These are phyloP conservation scores for Aspergillus bridgeri DNA, from an alignment of 495 filamentous ascomycete genomes.

Conservation along the genomic window DNA sequence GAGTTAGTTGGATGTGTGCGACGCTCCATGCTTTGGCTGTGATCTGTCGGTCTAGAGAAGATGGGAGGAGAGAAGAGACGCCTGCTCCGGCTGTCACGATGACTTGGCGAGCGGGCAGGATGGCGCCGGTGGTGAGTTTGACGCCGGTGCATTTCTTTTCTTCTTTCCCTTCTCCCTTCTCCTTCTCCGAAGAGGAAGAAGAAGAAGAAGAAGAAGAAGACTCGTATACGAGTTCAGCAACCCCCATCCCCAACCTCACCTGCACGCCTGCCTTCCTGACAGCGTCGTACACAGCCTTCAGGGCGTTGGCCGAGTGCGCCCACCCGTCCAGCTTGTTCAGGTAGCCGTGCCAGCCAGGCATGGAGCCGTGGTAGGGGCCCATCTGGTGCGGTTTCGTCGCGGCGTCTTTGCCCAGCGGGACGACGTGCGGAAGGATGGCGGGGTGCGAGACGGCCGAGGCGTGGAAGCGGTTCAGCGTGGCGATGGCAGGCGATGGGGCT, in stretches of 20 bases:
- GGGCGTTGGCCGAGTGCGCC: slow-evolving; percentile 47
- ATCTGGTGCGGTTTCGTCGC: slow-evolving; percentile 35
- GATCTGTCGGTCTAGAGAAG: slow-evolving; percentile 34
- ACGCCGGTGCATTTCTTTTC: slow-evolving; percentile 25
- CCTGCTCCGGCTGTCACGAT: slow-evolving; percentile 45
- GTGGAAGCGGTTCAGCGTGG: slow-evolving; percentile 43
- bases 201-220: too few relatives aligned
- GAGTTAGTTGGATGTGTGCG: slow-evolving; percentile 51
- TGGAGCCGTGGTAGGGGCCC: slow-evolving; percentile 44
- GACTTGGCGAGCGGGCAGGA: slow-evolving; percentile 33
- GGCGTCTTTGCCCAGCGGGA: slow-evolving; percentile 26
- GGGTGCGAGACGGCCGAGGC: slow-evolving; percentile 37
- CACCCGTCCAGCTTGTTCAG: slow-evolving; percentile 53
- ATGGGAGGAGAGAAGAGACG: slow-evolving; percentile 38
- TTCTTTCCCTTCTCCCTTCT: too few relatives aligned
- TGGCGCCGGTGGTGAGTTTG: slow-evolving; percentile 33
- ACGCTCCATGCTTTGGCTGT: slow-evolving; percentile 51
- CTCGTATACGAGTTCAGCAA: background rate
- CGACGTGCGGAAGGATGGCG: slow-evolving; percentile 32
- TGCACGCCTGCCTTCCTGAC: slow-evolving; percentile 30
- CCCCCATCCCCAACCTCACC: slow-evolving; percentile 34
- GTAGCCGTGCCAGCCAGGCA: slow-evolving; percentile 54
- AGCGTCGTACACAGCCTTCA: slow-evolving; percentile 27
- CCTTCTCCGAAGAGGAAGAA: too few relatives aligned
- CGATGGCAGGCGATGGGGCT: slow-evolving; percentile 45